Base-by-base conservation (phyloP, 208 protist genomes). In the Leishmania amazonensis region DNA sequence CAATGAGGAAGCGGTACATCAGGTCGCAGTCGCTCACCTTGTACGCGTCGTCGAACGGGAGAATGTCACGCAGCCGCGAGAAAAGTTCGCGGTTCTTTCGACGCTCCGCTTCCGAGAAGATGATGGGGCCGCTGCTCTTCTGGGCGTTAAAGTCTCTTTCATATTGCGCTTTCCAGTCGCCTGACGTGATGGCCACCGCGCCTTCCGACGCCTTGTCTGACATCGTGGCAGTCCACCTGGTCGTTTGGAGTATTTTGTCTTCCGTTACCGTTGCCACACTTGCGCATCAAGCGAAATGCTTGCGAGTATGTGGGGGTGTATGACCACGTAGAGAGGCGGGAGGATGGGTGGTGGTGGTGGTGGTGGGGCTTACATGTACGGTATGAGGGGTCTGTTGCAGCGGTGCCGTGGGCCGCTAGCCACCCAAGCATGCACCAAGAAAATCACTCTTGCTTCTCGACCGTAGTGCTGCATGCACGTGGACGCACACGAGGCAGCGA, bases 1-100 rank as follows among this genome's bases (percentile, higher is more conserved):
- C 92, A 78, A 97, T 95, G 17, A 97, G 81, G 83, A 95, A 96
- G 65, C 94, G 88, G 72, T 95, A 97, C 49, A 97, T 79, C 17
- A 97, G 70, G 73, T 97, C 94, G 80, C 92, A 97, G 80, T 97
- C 94, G 62, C 72, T 93, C 17, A 89, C 49, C 77, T 95, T 96
- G 73, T 94, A 81, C 17, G 13, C 70, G 78, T 97, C 94, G n/a
- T 87, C 73, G 49, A 96, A 85, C 9, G 94, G 94, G 28, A 97
- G 70, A 73, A 95, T 62, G 64, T 93, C 88, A 2, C 54, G 31
- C 47, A 97, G 49, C 42, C 71, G 75, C 21, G 75, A 47, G 40
- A 71, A 72, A 35, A 95, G 81, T 65, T 94, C 71, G 13, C 87
- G 79, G 67, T 97, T 97, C 82, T 94, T 95, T 24, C 75, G 60